These are phyloP conservation scores for Apiospora malaysiana DNA, from an alignment of 2,329 filamentous ascomycete species.

Conservation along the genomic window DNA sequence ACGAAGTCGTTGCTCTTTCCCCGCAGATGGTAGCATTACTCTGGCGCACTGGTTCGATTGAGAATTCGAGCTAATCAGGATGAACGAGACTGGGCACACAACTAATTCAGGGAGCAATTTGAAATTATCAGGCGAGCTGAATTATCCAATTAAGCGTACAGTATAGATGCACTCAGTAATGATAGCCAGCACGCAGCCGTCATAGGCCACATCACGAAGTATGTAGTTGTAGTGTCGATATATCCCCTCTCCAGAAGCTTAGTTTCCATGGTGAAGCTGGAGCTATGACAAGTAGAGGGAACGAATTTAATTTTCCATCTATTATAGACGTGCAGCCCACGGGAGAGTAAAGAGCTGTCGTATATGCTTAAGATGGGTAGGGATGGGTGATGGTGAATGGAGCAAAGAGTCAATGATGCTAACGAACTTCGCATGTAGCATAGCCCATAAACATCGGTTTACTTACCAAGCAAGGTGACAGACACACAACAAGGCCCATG, in stretches of 20 bases:
- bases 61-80: no score
- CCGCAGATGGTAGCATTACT: no score
- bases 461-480: slow-evolving; percentile 1
- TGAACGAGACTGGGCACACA: no score
- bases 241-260: slow-evolving; percentile 55
- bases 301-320: slow-evolving; percentile 53
- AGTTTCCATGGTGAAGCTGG: slow-evolving; percentile 53
- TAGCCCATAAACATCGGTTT: neutral
- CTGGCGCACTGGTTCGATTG: no score
- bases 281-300: slow-evolving; percentile 59
- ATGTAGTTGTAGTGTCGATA: slow-evolving; percentile 32
- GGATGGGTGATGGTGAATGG: neutral
- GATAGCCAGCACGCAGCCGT: no score
- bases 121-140: no score
- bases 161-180: no score
- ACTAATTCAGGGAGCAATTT: no score
- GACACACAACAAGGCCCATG: neutral
- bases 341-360: slow-evolving; percentile 54
- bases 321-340: slow-evolving; percentile 61
- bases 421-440: neutral
- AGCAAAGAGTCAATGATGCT: neutral
- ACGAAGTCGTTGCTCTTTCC: no score
- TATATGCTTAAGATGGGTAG: slow-evolving; percentile 59
- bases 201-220: neutral
- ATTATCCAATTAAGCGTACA: no score